phyloP scores from a whole-genome alignment of 495 filamentous ascomycete species.

The Thermochaetoides thermophila region DNA sequence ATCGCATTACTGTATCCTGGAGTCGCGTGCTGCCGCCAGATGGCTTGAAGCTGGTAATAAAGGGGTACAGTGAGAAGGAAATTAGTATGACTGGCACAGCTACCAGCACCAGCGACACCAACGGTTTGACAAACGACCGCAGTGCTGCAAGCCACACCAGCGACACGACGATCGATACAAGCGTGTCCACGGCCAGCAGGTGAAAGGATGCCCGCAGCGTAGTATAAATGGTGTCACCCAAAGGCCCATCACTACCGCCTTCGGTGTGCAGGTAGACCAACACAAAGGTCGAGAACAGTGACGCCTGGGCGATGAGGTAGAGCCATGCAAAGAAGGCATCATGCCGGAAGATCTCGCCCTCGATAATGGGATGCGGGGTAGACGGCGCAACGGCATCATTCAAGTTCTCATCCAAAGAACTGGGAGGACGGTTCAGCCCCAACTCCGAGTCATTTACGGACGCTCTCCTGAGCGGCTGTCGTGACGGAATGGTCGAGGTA shows the following conservation, averaged over 20 bases:
- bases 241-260: conserved; percentile 34
- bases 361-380: conserved; percentile 14
- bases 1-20: conserved; percentile 85
- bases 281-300: conserved; percentile 72
- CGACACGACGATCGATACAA: conserved; percentile 77
- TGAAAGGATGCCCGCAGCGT: conserved; percentile 78
- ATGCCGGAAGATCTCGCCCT: conserved; percentile 43
- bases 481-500: conserved; percentile 15
- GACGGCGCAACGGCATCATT: conserved; percentile 4
- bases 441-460: conserved; percentile 17
- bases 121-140: conserved; percentile 63
- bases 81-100: conserved; percentile 74
- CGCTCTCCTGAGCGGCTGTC: conserved; percentile 13
- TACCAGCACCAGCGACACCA: conserved; percentile 65
- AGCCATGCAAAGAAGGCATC: conserved; percentile 87
- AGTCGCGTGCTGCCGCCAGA: conserved; percentile 49
- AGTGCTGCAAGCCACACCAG: conserved; percentile 82
- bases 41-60: conserved; percentile 78
- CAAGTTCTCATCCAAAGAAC: conserved; percentile 12
- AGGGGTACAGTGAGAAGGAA: conserved; percentile 79
- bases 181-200: conserved; percentile 74
- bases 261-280: conserved; percentile 77
- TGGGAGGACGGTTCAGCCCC: conserved; percentile 9
- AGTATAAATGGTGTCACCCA: conserved; percentile 83
- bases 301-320: conserved; percentile 70